phyloP scores from a whole-genome alignment of 2,329 filamentous ascomycete species.

The Penicillium psychrosexuale region DNA sequence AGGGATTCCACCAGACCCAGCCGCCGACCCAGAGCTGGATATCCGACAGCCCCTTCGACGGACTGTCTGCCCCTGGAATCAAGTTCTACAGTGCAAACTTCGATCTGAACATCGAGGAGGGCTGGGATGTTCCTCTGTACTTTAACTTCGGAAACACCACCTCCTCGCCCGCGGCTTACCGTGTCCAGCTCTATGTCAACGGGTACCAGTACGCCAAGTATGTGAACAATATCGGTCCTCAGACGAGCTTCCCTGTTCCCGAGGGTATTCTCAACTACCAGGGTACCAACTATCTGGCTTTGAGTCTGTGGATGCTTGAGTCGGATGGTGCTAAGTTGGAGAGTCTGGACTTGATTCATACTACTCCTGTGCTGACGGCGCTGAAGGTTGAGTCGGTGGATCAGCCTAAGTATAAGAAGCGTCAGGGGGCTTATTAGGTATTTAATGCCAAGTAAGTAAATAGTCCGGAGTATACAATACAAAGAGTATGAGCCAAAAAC shows the following conservation, averaged over 20 bases:
- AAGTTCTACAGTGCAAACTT: slow-evolving; percentile 54
- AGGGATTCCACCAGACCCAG: slow-evolving; percentile 56
- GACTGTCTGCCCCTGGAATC: slow-evolving; percentile 48
- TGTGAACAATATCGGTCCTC: slow-evolving; percentile 70
- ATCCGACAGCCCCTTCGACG: slow-evolving; percentile 37
- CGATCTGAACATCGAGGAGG: slow-evolving; percentile 50
- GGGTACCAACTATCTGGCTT: slow-evolving; percentile 65
- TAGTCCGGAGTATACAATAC: neutral
- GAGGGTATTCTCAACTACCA: slow-evolving; percentile 69
- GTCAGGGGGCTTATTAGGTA: slow-evolving; percentile 53
- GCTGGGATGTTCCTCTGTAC: slow-evolving; percentile 56
- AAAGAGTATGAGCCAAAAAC: neutral
- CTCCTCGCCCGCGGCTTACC: slow-evolving; percentile 55
- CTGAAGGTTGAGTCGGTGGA: slow-evolving; percentile 48
- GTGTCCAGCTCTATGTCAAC: slow-evolving; percentile 68
- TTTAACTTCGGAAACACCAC: slow-evolving; percentile 48
- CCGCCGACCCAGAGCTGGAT: slow-evolving; percentile 40
- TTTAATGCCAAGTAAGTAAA: neutral
- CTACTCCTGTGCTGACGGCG: slow-evolving; percentile 52
- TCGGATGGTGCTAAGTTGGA: slow-evolving; percentile 56
- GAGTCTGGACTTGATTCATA: slow-evolving; percentile 51
- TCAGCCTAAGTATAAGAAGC: slow-evolving; percentile 46
- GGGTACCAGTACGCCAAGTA: slow-evolving; percentile 72
- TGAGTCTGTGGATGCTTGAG: slow-evolving; percentile 67
- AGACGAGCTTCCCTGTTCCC: slow-evolving; percentile 68